These are phyloP conservation scores for Ochromonas danica DNA, from an alignment of 108 stramenopile species.

Conservation along the genomic window DNA sequence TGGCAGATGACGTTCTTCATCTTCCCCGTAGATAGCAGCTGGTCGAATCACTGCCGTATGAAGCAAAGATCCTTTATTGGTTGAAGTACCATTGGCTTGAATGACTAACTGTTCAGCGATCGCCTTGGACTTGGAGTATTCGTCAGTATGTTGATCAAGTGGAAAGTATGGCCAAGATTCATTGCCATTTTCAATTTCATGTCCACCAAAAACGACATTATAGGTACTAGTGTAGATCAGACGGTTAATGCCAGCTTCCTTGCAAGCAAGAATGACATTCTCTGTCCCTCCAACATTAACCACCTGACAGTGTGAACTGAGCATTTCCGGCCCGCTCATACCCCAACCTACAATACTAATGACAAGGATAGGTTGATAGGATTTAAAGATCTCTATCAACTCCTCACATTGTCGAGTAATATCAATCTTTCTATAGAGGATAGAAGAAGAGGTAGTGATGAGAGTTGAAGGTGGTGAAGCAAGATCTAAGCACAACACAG, in stretches of 20 bases:
- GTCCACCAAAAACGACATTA: slow-evolving; percentile 9
- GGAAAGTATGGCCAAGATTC: not conserved
- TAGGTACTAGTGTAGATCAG: slow-evolving; percentile 19
- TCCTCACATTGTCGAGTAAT: not conserved
- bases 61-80: too few species aligned
- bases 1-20: slow-evolving; percentile 5
- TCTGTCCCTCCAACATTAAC: not conserved
- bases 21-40: slow-evolving; percentile 19
- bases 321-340: not conserved
- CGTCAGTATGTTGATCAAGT: not conserved
- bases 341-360: not conserved
- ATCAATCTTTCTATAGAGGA: not conserved
- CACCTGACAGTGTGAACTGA: not conserved
- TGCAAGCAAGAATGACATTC: not conserved
- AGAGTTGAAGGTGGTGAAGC: not conserved
- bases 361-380: not conserved
- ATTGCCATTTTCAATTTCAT: slow-evolving; percentile 2
- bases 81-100: not conserved
- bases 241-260: not conserved
- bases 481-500: not conserved
- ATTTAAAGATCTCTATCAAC: not conserved
- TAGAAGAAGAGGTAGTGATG: not conserved
- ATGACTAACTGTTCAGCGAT: slow-evolving; percentile 1
- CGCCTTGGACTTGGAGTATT: slow-evolving; percentile 8
- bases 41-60: not conserved